These are phyloP conservation scores for Astrephomene gubernaculifera DNA, from an alignment of 139 green algal species.

Conservation along the genomic window DNA sequence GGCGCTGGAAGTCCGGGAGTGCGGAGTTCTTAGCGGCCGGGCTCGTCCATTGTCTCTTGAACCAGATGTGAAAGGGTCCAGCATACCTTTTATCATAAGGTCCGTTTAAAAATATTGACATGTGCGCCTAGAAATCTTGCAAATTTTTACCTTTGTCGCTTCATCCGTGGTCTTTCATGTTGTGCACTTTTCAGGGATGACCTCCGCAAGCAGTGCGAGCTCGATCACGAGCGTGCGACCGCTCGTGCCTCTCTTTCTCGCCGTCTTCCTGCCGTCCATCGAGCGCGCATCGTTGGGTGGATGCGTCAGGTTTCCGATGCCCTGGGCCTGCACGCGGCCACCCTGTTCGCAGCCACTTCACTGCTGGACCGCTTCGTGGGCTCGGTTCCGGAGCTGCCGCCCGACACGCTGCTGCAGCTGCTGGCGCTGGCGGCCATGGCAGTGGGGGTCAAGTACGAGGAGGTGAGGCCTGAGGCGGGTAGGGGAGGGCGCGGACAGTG, in stretches of 20 bases:
- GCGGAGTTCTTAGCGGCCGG: too few species aligned
- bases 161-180: too few species aligned
- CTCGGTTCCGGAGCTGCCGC: not conserved
- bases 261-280: not conserved
- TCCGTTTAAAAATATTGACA: too few species aligned
- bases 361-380: constrained; percentile 5
- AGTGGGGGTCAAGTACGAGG: constrained; percentile 15
- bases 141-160: too few species aligned
- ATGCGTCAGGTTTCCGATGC: constrained; percentile 6
- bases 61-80: too few species aligned
- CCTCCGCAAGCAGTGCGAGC: constrained; percentile 8
- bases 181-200: constrained; percentile 1
- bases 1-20: too few species aligned
- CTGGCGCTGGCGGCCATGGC: constrained; percentile 27
- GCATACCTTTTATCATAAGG: too few species aligned
- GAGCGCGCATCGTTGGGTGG: constrained; percentile 2
- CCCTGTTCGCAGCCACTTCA: not conserved
- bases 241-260: not conserved
- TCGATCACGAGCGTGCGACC: too few species aligned
- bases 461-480: not conserved
- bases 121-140: too few species aligned
- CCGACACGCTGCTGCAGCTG: constrained; percentile 15
- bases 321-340: not conserved
- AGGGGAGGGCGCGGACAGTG: not conserved
- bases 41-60: too few species aligned